Evolutionary conservation across 1,139 yeast genomes (phyloP), one percentile per base, ranked within the genome.

Genomic region (Protomyces pachydermus): DNA sequence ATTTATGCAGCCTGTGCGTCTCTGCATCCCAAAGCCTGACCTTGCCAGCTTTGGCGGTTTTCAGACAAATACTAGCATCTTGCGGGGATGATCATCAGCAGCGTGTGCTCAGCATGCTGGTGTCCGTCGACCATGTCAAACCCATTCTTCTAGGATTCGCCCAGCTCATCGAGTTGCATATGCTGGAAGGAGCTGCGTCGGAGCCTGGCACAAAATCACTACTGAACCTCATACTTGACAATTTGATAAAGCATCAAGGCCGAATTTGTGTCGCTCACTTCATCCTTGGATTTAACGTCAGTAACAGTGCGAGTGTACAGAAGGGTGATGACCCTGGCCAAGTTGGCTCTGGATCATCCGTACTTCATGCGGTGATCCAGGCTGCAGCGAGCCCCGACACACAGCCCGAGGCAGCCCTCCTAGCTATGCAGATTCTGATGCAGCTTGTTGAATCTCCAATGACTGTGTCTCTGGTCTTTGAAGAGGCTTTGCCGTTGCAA

Each of bases 281-380:
- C 35, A 5, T 58, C 5, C 56, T 58, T 14, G 62, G 62, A 3
- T 58, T 58, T 34, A 12, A 35, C 18, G 16, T 51, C 10, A 20
- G n/a, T 6, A 8, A 39, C 2, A 23, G 14, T 6, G n/a, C 32
- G 14, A n/a, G 35, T 16, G 8, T 16, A 14, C 23, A n/a, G 3
- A 38, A 38, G 5, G 62, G 62, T 18, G 6, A 9, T 5, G 56
- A 51, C 3, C 42, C 62, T 14, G 62, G 62, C 32, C 56, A 58
- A 14, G 52, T 58, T 18, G 62, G 56, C 18, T 58, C 62, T 39
- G 62, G 56, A 58, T 18, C 52, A 4, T 58, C 62, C 9, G 20
- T 58, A 28, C n/a, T 52, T 28, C 62, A 58, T 20, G 18, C 35
- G n/a, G 20, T 58, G 28, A 8, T 58, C 18, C 39, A 10, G 10